Base-by-base conservation (phyloP, 148 eudicot species). In the Camellia sinensis region DNA sequence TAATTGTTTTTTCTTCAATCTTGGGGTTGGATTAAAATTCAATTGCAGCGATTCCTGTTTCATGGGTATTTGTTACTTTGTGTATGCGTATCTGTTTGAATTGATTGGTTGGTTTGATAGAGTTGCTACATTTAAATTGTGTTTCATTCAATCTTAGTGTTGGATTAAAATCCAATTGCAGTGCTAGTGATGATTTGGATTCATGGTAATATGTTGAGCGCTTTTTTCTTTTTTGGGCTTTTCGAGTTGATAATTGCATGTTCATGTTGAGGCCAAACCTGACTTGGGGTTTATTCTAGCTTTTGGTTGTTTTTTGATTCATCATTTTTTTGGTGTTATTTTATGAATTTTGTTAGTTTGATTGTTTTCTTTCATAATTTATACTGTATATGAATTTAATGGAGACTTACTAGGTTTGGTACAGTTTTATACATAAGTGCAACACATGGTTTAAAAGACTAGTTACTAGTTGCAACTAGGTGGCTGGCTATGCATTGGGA, bases 271-370 rank as follows among this genome's bases (percentile, higher is more conserved):
- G 67, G 67, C 48, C 48, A 60, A 75, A 62, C 78, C 50, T 56
- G 40, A 37, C 7, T 17, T 74, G 78, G 52, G 53, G 43, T 56
- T 41, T 56, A 57, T 59, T 17, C 3, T 19, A 59, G 61, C 44
- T 48, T 6, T 52, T 50, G 12, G 57, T 71, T 50, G 57, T 71
- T 6, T 71, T 65, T 63, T 52, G 54, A 45, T 77, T 76, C 71
- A 48, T 64, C 46, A 12, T 11, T 10, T 18, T 29, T 18, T 19
- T 77, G 71, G 7, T 64, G 54, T 6, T 76, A 44, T 45, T 76
- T 5, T 37, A 48, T 45, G 67, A 50, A 76, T 12, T 64, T 3
- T 64, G 18, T 44, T 17, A 1, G 29, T 22, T 15, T 73, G 41
- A 8, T 18, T 7, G 19, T 45, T 7, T 70, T 21, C 73, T 46